phyloP scores from a whole-genome alignment of 2,329 filamentous ascomycete species.

The Paracoccidioides brasiliensis region DNA sequence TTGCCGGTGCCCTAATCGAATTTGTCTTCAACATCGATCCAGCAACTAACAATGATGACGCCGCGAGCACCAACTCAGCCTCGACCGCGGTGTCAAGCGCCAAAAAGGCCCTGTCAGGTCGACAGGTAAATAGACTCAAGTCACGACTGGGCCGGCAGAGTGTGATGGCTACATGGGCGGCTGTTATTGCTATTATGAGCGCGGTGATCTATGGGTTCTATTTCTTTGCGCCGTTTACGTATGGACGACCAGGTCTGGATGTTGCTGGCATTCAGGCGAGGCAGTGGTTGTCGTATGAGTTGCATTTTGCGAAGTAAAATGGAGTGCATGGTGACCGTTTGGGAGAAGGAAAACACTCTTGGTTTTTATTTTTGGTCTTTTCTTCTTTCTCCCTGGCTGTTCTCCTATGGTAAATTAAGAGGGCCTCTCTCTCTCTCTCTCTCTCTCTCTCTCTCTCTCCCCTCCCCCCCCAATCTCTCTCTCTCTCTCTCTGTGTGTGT shows the following conservation, averaged over 20 bases:
- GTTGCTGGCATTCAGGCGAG: slow-evolving; percentile 66
- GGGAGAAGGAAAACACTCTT: slow-evolving; percentile 4
- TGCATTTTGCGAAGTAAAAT: slow-evolving; percentile 91
- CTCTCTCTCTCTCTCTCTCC: too few relatives aligned
- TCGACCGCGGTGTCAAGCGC: slow-evolving; percentile 30
- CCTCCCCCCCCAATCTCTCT: too few relatives aligned
- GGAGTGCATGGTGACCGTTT: too few relatives aligned
- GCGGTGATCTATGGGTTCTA: slow-evolving; percentile 65
- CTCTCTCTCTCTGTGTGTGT: too few relatives aligned
- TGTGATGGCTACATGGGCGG: slow-evolving; percentile 66
- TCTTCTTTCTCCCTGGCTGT: too few relatives aligned
- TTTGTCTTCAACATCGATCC: slow-evolving; percentile 93
- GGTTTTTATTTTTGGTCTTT: neutral
- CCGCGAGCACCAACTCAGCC: slow-evolving; percentile 28
- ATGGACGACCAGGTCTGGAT: slow-evolving; percentile 77
- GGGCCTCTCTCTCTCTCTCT: too few relatives aligned
- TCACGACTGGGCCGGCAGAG: slow-evolving; percentile 72
- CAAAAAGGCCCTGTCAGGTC: slow-evolving; percentile 19
- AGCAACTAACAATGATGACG: slow-evolving; percentile 40
- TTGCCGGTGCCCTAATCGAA: slow-evolving; percentile 82
- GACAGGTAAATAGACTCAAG: slow-evolving; percentile 59
- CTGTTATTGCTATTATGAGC: slow-evolving; percentile 54
- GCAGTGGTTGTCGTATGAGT: slow-evolving; percentile 94
- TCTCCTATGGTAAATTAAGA: too few relatives aligned
- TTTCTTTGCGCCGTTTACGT: slow-evolving; percentile 91